Conservation (phyloP, 2,329 filamentous ascomycete genomes). For the Colletotrichum melonis region DNA sequence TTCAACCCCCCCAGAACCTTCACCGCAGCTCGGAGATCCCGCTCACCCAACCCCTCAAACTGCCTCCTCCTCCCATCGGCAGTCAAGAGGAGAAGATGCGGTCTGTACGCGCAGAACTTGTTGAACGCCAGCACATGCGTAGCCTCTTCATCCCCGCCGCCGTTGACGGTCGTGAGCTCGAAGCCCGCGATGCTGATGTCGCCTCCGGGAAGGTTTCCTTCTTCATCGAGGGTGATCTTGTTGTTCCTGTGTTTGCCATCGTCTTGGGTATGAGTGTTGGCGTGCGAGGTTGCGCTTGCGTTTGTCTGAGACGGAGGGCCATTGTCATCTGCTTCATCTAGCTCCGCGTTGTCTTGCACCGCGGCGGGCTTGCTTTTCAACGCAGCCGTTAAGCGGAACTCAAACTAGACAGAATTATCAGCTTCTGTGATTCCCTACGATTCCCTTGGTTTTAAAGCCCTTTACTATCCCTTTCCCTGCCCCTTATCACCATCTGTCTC, state of each 20-base stretch:
- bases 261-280: not conserved
- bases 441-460: not conserved
- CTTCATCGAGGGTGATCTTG: not conserved
- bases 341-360: conserved; percentile 16
- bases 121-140: conserved; percentile 60
- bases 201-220: conserved; percentile 46
- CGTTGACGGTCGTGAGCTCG: conserved; percentile 50
- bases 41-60: conserved; percentile 50
- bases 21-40: conserved; percentile 52
- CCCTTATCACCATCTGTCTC: not conserved
- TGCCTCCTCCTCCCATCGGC: conserved; percentile 58
- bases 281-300: too few species aligned
- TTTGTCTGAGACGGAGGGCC: not conserved
- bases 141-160: conserved; percentile 21
- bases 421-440: not conserved
- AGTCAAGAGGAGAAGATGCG: conserved; percentile 60
- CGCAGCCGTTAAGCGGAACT: conserved; percentile 29
- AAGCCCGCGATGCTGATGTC: conserved; percentile 55
- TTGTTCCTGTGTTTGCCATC: not conserved
- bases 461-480: not conserved
- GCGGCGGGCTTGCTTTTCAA: conserved; percentile 26
- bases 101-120: conserved; percentile 59
- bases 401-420: conserved; percentile 6
- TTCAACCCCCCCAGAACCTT: not conserved
- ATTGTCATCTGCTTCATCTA: not conserved